These are phyloP conservation scores for Thielaviopsis punctulata DNA, from an alignment of 2,329 filamentous ascomycete species.

Conservation along the genomic window DNA sequence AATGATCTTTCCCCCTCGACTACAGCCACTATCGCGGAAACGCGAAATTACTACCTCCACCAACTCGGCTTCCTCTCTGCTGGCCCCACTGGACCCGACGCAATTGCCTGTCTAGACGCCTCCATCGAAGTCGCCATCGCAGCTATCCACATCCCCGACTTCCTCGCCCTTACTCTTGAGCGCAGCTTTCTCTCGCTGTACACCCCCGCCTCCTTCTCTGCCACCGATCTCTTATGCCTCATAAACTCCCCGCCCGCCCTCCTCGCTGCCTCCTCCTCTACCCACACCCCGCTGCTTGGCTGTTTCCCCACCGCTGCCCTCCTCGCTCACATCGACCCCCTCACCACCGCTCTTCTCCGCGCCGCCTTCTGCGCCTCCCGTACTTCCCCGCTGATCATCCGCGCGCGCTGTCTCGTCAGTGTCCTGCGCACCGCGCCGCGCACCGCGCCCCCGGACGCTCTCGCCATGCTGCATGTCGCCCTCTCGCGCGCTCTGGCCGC, in stretches of 20 bases:
- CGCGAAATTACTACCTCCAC: not conserved
- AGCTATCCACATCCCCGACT: not conserved
- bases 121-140: not conserved
- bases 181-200: not conserved
- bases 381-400: not conserved
- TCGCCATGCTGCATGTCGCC: not conserved
- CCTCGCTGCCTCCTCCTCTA: not conserved
- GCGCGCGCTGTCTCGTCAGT: no score
- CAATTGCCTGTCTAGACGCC: not conserved
- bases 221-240: not conserved
- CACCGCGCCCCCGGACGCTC: not conserved
- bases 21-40: not conserved
- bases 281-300: not conserved
- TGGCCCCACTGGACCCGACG: no score
- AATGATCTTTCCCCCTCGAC: not conserved
- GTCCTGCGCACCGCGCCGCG: no score
- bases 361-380: not conserved
- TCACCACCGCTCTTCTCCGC: not conserved
- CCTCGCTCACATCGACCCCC: not conserved
- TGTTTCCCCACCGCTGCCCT: not conserved
- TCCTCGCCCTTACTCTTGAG: not conserved
- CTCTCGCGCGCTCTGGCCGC: not conserved
- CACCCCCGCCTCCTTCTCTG: not conserved
- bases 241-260: not conserved
- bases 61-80: not conserved